A percentile compares a stretch with the other conserved stretches of the same genome.
phyloP scores from a whole-genome alignment of 2,329 filamentous ascomycete genomes.

The Amauroascus niger region DNA sequence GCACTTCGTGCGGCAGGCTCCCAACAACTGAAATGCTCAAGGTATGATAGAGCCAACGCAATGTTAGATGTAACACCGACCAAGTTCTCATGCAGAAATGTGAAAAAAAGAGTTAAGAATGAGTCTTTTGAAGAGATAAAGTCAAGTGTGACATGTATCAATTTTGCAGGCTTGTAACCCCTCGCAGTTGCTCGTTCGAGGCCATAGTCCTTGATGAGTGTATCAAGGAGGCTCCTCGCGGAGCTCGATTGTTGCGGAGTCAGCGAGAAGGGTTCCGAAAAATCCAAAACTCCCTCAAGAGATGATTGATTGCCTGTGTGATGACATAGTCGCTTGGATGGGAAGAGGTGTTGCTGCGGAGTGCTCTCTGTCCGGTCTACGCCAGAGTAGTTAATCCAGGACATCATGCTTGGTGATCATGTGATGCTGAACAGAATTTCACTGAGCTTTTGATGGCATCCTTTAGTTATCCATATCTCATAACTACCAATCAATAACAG shows the following conservation, averaged over 20 bases:
- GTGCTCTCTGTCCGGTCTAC: not conserved
- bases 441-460: too few species aligned
- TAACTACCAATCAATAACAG: too few species aligned
- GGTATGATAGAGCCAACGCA: slow-evolving; percentile 10
- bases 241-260: slow-evolving; percentile 4
- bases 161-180: slow-evolving; percentile 14
- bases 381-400: not conserved
- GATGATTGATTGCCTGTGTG: slow-evolving; percentile 13
- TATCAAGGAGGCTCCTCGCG: slow-evolving; percentile 7
- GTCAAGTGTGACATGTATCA: slow-evolving; percentile 15
- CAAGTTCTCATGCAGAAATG: slow-evolving; percentile 14
- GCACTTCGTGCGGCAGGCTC: not conserved
- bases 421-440: too few species aligned
- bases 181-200: slow-evolving; percentile 8
- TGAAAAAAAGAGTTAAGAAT: slow-evolving; percentile 17
- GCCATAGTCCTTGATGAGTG: slow-evolving; percentile 11
- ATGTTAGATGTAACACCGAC: slow-evolving; percentile 5
- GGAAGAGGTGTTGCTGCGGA: not conserved
- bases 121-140: slow-evolving; percentile 16
- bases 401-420: too few species aligned
- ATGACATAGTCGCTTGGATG: not conserved
- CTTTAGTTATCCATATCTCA: too few species aligned
- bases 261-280: slow-evolving; percentile 10
- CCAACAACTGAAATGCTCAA: slow-evolving; percentile 14
- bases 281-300: slow-evolving; percentile 13